phyloP scores from a whole-genome alignment of 2,329 filamentous ascomycete species.

The Xylariaceae sp. region DNA sequence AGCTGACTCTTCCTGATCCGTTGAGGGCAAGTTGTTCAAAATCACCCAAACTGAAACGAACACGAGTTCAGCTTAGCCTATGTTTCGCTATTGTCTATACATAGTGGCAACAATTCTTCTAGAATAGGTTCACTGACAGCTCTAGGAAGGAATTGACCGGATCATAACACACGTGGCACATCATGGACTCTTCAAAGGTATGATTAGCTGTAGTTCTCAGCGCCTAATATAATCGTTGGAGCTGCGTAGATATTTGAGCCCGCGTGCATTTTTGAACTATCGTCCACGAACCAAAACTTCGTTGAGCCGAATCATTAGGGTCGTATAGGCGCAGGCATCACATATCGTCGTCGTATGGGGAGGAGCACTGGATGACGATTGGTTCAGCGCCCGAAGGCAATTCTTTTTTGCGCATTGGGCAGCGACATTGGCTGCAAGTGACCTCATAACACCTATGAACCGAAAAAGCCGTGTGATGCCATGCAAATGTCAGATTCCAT shows the following conservation, averaged over 20 bases:
- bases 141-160: background rate
- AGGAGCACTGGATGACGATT: conserved; percentile 10
- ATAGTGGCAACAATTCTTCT: background rate
- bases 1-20: no score
- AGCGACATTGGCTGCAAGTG: conserved; percentile 46
- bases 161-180: background rate
- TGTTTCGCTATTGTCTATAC: no score
- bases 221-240: conserved; percentile 10
- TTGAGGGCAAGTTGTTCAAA: no score
- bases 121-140: background rate
- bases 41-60: no score
- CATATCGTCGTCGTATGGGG: conserved; percentile 13
- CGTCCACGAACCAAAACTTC: background rate
- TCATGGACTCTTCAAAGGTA: conserved; percentile 11
- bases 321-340: conserved; percentile 25
- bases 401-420: conserved; percentile 41
- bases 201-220: conserved; percentile 18
- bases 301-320: conserved; percentile 18
- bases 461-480: conserved; percentile 48
- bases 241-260: conserved; percentile 5
- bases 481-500: conserved; percentile 48
- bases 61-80: no score
- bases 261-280: conserved; percentile 6
- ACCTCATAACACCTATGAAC: conserved; percentile 49
- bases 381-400: conserved; percentile 41